phyloP scores from a whole-genome alignment of 1,284 basidiomycete species.

The Clitocybe nebularis region DNA sequence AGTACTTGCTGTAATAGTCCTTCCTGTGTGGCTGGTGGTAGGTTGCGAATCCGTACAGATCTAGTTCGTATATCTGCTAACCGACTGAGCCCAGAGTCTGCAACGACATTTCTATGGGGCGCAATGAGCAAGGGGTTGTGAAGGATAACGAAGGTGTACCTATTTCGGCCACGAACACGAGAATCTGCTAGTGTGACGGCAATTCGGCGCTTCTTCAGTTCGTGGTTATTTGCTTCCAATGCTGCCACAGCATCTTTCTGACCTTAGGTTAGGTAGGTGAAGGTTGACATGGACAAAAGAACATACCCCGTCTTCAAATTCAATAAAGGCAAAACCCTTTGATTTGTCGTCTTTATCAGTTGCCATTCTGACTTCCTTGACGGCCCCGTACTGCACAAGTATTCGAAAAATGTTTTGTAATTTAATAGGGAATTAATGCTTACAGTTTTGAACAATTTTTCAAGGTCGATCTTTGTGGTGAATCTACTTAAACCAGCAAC shows the following conservation, averaged over 20 bases:
- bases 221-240: slow-evolving; percentile 77
- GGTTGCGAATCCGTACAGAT: slow-evolving; percentile 69
- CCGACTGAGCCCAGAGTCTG: slow-evolving; percentile 55
- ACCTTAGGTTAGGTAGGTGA: slow-evolving; percentile 8
- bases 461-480: slow-evolving; percentile 69
- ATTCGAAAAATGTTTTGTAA: not conserved
- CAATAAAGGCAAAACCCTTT: slow-evolving; percentile 92
- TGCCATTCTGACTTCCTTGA: slow-evolving; percentile 80
- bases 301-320: slow-evolving; percentile 79
- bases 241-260: slow-evolving; percentile 72
- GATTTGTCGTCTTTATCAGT: slow-evolving; percentile 66
- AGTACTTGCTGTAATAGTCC: slow-evolving; percentile 85
- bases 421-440: not conserved
- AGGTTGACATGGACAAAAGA: slow-evolving; percentile 1
- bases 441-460: slow-evolving; percentile 74
- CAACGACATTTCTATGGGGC: slow-evolving; percentile 31
- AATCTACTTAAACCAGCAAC: slow-evolving; percentile 80
- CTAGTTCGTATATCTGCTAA: slow-evolving; percentile 63
- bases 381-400: slow-evolving; percentile 79
- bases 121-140: not conserved
- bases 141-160: slow-evolving; percentile 27
- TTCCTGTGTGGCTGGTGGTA: slow-evolving; percentile 74
- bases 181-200: slow-evolving; percentile 80
- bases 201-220: slow-evolving; percentile 81
- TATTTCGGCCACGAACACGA: slow-evolving; percentile 55